Evolutionary conservation across 2,329 filamentous ascomycete genomes (phyloP).

Genomic region (Monosporascus sp.): DNA sequence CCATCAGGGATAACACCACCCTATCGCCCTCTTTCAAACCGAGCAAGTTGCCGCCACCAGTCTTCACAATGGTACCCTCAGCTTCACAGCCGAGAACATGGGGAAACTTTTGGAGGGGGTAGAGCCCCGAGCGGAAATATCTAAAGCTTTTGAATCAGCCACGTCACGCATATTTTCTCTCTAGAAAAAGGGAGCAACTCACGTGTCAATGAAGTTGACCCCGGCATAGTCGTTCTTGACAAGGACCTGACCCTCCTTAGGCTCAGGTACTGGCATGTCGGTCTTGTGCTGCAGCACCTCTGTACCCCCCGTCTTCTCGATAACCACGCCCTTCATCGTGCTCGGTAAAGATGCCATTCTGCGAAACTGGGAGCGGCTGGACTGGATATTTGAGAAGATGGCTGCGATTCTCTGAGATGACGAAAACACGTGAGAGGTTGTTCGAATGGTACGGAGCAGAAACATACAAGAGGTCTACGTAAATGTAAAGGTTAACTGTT

Average conservation of each 20-base stretch:
- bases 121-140: constrained; percentile 84
- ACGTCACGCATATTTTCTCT: neutral
- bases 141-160: constrained; percentile 24
- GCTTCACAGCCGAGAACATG: constrained; percentile 76
- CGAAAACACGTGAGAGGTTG: neutral
- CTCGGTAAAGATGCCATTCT: constrained; percentile 43
- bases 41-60: constrained; percentile 46
- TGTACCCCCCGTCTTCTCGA: constrained; percentile 65
- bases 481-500: too few species aligned
- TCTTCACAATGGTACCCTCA: constrained; percentile 62
- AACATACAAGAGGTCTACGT: neutral
- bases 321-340: constrained; percentile 68
- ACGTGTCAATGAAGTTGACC: constrained; percentile 86
- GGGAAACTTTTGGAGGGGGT: constrained; percentile 62
- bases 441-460: neutral
- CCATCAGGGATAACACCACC: constrained; percentile 60
- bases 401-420: neutral
- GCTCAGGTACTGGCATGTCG: constrained; percentile 64
- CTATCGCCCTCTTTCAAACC: constrained; percentile 61
- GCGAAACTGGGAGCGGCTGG: neutral
- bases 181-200: constrained; percentile 16
- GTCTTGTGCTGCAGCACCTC: constrained; percentile 68
- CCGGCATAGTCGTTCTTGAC: constrained; percentile 77
- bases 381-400: neutral
- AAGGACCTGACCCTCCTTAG: constrained; percentile 66